phyloP scores from a whole-genome alignment of 768 basidiomycete species.

The Thelephora ganbajun region DNA sequence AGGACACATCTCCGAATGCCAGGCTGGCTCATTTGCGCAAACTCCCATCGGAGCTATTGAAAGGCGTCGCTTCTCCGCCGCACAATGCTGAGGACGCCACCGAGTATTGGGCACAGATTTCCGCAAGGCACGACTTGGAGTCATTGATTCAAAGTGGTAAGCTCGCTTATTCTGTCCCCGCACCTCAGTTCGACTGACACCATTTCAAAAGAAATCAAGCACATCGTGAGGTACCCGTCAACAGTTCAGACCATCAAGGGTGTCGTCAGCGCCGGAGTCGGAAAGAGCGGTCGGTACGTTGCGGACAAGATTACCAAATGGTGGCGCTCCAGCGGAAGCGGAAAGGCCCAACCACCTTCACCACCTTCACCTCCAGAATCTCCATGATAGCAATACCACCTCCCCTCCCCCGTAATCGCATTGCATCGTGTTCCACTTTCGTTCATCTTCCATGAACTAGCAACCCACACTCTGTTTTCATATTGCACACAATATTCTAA shows the following conservation, averaged over 20 bases:
- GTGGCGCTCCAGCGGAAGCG: conserved; percentile 28
- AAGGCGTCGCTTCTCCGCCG: conserved; percentile 24
- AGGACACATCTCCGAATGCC: conserved; percentile 59
- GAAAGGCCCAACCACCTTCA: not conserved
- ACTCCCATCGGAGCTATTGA: conserved; percentile 56
- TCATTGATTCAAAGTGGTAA: conserved; percentile 39
- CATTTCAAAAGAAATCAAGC: conserved; percentile 43
- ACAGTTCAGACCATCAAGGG: conserved; percentile 80
- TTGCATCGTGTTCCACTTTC: not conserved
- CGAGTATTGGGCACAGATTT: conserved; percentile 63
- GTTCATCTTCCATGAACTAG: not conserved
- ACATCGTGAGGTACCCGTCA: conserved; percentile 74
- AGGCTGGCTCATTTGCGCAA: conserved; percentile 65
- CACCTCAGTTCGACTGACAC: not conserved
- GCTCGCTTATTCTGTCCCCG: conserved; percentile 9
- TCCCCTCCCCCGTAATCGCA: not conserved
- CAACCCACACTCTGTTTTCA: not conserved
- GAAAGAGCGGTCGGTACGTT: conserved; percentile 67
- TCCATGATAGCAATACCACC: not conserved
- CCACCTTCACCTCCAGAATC: not conserved
- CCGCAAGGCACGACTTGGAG: conserved; percentile 45
- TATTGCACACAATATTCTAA: not conserved
- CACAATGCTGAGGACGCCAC: conserved; percentile 42
- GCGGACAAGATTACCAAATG: conserved; percentile 76
- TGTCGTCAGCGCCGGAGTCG: conserved; percentile 65